phyloP scores from a whole-genome alignment of 1,284 basidiomycete species.

The Tausonia pullulans region DNA sequence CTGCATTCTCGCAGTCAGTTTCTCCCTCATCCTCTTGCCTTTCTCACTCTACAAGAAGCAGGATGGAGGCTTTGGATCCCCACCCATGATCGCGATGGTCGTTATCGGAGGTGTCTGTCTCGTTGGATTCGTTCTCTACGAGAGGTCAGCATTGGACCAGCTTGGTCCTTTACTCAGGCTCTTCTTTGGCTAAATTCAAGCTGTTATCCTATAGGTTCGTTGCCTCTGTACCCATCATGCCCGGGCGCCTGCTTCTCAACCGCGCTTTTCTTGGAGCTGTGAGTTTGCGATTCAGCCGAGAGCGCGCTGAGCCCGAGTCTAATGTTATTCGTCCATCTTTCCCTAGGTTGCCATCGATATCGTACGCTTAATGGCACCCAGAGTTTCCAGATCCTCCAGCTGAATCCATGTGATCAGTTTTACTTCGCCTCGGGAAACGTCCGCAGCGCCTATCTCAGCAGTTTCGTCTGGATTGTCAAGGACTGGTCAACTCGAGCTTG shows the following conservation, averaged over 20 bases:
- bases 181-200: too few species aligned
- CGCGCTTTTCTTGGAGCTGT: constrained; percentile 27
- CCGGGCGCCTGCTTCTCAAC: constrained; percentile 33
- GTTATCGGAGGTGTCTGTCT: constrained; percentile 32
- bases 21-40: constrained; percentile 33
- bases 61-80: neutral
- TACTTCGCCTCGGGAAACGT: constrained; percentile 33
- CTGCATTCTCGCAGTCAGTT: constrained; percentile 31
- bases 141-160: constrained; percentile 20
- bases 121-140: constrained; percentile 32
- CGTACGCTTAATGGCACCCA: neutral
- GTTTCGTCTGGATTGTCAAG: constrained; percentile 26
- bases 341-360: constrained; percentile 26
- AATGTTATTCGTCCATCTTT: too few species aligned
- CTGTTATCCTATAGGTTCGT: constrained; percentile 8
- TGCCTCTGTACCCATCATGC: constrained; percentile 34
- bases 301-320: too few species aligned
- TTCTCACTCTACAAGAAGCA: constrained; percentile 26
- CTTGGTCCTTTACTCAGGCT: too few species aligned
- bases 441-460: constrained; percentile 31
- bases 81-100: constrained; percentile 36
- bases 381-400: too few species aligned
- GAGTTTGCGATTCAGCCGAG: neutral
- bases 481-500: constrained; percentile 18
- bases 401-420: constrained; percentile 14